phyloP scores from a whole-genome alignment of 352 stramenopile genomes.

The Phytopythium vexans region DNA sequence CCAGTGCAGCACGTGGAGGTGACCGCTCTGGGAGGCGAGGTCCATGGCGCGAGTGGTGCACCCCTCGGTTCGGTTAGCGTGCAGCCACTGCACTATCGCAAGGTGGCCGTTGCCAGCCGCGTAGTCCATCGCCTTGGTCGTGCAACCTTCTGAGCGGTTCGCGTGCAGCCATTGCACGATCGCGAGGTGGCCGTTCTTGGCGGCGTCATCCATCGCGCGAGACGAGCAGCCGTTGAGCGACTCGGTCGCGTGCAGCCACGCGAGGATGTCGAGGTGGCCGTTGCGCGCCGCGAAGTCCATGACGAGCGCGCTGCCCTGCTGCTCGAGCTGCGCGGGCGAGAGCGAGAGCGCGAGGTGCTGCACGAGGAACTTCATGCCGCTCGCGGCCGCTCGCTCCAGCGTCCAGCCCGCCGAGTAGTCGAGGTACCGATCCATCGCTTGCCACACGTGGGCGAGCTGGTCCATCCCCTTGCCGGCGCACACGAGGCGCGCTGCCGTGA shows the following conservation, averaged over 20 bases:
- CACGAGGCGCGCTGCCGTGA: conserved; percentile 49
- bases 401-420: conserved; percentile 60
- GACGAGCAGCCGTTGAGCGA: conserved; percentile 49
- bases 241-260: conserved; percentile 43
- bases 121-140: conserved; percentile 60
- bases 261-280: conserved; percentile 68
- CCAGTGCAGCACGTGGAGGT: conserved; percentile 63
- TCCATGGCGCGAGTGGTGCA: conserved; percentile 65
- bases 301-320: conserved; percentile 40
- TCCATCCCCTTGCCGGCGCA: conserved; percentile 35
- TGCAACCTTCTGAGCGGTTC: conserved; percentile 56
- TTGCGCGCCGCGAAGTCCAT: conserved; percentile 75
- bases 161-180: conserved; percentile 62
- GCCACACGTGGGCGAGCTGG: conserved; percentile 61
- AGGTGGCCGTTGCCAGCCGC: conserved; percentile 56
- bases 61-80: conserved; percentile 34
- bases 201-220: conserved; percentile 52
- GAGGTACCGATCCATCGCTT: conserved; percentile 37
- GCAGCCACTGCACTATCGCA: conserved; percentile 54
- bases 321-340: conserved; percentile 15
- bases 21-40: conserved; percentile 54
- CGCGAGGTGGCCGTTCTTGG: conserved; percentile 46
- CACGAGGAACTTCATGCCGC: conserved; percentile 63
- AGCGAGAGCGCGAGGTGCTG: conserved; percentile 51
- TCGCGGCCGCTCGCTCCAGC: conserved; percentile 55